Evolutionary conservation across 192 early-diverging fungal genomes (phyloP), one percentile per base, ranked within the genome.

Genomic region (Mortierella hygrophila): DNA sequence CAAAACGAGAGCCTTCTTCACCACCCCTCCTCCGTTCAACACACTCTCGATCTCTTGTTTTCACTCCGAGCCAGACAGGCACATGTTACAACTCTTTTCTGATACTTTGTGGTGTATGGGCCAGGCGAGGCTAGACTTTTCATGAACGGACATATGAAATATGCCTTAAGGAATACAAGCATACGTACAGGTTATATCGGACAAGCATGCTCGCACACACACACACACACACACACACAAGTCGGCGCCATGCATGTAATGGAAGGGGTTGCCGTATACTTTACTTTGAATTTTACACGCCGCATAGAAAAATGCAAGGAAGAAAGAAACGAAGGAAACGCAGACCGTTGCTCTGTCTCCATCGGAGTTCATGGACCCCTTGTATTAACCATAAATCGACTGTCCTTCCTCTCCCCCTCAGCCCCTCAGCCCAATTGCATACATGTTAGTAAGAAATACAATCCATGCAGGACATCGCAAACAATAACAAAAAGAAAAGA

Each of bases 21-120:
- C 60, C 11, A 1, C 11, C 44, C 44, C 11, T 13, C 44, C 15
- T 15, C 10, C 38, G 6, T 3, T 21, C 52, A 16, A 57, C n/a
- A 18, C 49, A 52, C 55, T 26, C n/a, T 57, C 55, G 0, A 23
- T 26, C 60, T 32, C n/a, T 60, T n/a, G 0, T n/a, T n/a, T 9
- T 60, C 60, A 32, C 60, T 65, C 60, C 60, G 60, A 65, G 55
- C 55, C 55, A n/a, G 55, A 26, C 55, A 60, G 60, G 60, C 60
- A 65, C 60, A 65, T 65, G 60, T 32, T 32, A 32, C 15, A 26
- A 35, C 3, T 26, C 32, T 29, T 65, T 13, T 13, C 10, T 65
- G n/a, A 32, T 65, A 65, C 60, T 65, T 65, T 65, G 11, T 32
- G 60, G 55, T 65, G 26, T 32, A 65, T 65, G 13, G 60, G 29